Evolutionary conservation across 495 filamentous ascomycete species (phyloP).

Genomic region (Penicillium turbatum): DNA sequence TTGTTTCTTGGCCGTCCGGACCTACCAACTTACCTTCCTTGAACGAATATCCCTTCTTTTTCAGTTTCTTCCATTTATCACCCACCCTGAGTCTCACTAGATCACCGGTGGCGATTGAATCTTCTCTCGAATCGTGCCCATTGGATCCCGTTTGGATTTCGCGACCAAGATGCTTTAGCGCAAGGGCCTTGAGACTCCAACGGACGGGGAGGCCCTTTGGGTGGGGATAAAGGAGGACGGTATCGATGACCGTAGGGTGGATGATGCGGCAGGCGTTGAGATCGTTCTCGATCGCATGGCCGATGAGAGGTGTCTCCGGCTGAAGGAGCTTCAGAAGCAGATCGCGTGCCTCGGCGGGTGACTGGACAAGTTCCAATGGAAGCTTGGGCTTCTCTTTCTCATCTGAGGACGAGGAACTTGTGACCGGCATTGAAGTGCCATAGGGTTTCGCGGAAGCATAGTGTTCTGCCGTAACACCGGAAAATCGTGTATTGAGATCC

Average conservation of each 20-base stretch:
- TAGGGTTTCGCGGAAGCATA: constrained; percentile 64
- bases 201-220: constrained; percentile 68
- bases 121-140: constrained; percentile 86
- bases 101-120: constrained; percentile 83
- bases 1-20: constrained; percentile 29
- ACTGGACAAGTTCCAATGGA: constrained; percentile 62
- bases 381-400: constrained; percentile 16
- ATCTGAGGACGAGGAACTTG: constrained; percentile 10
- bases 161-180: constrained; percentile 57
- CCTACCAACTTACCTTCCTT: constrained; percentile 48
- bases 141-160: constrained; percentile 69
- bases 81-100: constrained; percentile 65
- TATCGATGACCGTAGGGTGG: constrained; percentile 83
- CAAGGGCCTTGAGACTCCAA: constrained; percentile 66
- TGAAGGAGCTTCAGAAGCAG: constrained; percentile 68
- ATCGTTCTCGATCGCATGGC: constrained; percentile 94
- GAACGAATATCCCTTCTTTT: constrained; percentile 60
- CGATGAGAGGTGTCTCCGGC: constrained; percentile 76
- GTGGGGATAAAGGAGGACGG: constrained; percentile 78
- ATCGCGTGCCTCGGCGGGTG: constrained; percentile 64
- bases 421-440: constrained; percentile 22
- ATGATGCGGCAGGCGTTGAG: constrained; percentile 77
- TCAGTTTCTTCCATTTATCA: constrained; percentile 60
- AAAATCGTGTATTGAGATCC: constrained; percentile 87
- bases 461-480: constrained; percentile 73